phyloP scores from a whole-genome alignment of 441 rosid genomes.

The Erodium moschatum region DNA sequence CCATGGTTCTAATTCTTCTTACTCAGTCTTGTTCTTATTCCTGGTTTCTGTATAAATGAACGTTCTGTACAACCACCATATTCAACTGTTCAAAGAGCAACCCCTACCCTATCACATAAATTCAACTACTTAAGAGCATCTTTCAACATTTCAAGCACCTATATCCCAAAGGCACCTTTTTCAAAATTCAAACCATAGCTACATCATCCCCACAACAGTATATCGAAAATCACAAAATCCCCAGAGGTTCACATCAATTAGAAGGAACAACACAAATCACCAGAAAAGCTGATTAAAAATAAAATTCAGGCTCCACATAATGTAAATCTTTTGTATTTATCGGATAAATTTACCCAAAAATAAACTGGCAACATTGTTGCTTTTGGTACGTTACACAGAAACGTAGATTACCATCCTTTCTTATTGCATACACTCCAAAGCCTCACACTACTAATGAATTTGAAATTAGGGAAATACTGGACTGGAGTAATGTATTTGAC shows the following conservation, averaged over 20 bases:
- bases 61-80: neutral
- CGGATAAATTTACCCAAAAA: neutral
- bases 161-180: neutral
- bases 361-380: neutral
- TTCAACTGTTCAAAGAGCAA: neutral
- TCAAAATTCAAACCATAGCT: neutral
- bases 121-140: neutral
- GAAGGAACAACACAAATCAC: neutral
- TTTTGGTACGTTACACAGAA: neutral
- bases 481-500: slow-evolving; percentile 9
- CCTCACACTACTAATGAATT: neutral
- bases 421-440: neutral
- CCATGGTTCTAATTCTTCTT: neutral
- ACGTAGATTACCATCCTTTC: neutral
- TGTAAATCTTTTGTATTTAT: neutral
- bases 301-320: neutral
- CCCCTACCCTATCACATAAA: neutral
- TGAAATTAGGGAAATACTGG: neutral
- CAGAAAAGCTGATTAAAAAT: neutral
- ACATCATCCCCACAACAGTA: neutral
- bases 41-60: neutral
- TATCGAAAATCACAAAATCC: neutral
- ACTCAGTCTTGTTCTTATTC: neutral
- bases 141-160: neutral
- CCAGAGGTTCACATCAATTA: neutral